Evolutionary conservation across 1,139 yeast species (phyloP).

Genomic region (Yamadazyma conglobata): DNA sequence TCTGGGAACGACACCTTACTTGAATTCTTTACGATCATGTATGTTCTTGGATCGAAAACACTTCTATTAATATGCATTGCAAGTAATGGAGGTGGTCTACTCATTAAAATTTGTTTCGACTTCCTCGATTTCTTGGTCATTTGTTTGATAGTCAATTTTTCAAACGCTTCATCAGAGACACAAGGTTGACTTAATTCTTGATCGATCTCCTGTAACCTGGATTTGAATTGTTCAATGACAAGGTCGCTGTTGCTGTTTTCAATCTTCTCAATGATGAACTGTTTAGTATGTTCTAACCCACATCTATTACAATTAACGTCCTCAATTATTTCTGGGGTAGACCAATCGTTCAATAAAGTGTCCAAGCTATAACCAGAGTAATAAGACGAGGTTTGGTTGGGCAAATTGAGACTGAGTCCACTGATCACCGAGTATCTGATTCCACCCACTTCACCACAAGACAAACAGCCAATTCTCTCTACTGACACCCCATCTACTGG

Average conservation of each 20-base stretch:
- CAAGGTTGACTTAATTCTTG: slow-evolving; percentile 58
- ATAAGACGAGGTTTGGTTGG: slow-evolving; percentile 29
- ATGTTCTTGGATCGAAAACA: slow-evolving; percentile 85
- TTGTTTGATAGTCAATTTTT: slow-evolving; percentile 67
- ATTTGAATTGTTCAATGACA: slow-evolving; percentile 42
- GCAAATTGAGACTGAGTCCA: slow-evolving; percentile 74
- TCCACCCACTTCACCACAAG: slow-evolving; percentile 93
- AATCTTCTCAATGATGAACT: slow-evolving; percentile 46
- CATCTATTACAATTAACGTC: slow-evolving; percentile 94
- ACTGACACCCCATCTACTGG: slow-evolving; percentile 89
- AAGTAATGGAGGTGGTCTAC: slow-evolving; percentile 81
- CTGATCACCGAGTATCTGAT: slow-evolving; percentile 77
- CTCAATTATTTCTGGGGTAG: slow-evolving; percentile 77
- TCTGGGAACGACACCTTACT: slow-evolving; percentile 78
- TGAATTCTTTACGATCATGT: slow-evolving; percentile 77
- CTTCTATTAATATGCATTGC: slow-evolving; percentile 88
- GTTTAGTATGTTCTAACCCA: slow-evolving; percentile 62
- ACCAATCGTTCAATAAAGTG: slow-evolving; percentile 68
- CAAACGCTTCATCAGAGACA: slow-evolving; percentile 77
- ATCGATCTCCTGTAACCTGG: slow-evolving; percentile 55
- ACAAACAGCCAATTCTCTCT: slow-evolving; percentile 82
- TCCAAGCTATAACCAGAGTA: slow-evolving; percentile 46
- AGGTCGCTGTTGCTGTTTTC: slow-evolving; percentile 32
- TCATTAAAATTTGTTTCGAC: slow-evolving; percentile 74
- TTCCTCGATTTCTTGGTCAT: slow-evolving; percentile 75